Conservation (phyloP, 257 asterid species). For the Solanum sitiens region DNA sequence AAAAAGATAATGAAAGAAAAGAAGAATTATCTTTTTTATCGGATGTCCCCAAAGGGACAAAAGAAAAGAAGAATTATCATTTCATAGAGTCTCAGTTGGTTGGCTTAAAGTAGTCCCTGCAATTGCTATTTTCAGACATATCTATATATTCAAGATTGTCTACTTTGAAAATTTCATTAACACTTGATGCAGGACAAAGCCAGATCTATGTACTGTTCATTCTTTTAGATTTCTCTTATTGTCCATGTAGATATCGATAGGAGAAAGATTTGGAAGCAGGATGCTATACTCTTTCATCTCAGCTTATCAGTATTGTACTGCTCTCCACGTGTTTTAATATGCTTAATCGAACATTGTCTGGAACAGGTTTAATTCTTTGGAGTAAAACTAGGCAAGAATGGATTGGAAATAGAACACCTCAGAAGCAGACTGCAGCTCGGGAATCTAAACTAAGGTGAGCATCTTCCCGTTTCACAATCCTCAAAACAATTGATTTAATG, state of each 20-base stretch:
- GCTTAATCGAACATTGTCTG: not conserved
- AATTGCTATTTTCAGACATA: not conserved
- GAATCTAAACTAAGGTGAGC: slow-evolving; percentile 62
- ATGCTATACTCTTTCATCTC: not conserved
- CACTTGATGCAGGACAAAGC: not conserved
- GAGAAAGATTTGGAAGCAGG: not conserved
- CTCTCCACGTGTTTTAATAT: not conserved
- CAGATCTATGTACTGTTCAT: not conserved
- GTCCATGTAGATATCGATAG: not conserved
- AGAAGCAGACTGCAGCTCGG: slow-evolving; percentile 23
- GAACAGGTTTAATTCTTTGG: slow-evolving; percentile 83
- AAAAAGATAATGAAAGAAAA: not conserved
- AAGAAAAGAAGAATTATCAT: not conserved
- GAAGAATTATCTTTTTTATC: not conserved
- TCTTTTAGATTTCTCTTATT: not conserved
- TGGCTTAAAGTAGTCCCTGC: not conserved
- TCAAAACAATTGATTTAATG: not conserved
- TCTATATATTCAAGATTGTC: not conserved
- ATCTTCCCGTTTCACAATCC: not conserved
- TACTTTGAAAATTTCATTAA: not conserved
- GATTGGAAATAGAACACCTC: slow-evolving; percentile 57
- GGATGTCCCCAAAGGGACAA: not conserved
- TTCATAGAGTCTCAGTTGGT: not conserved
- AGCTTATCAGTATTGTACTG: not conserved
- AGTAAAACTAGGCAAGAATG: slow-evolving; percentile 82